phyloP scores from a whole-genome alignment of 2,329 filamentous ascomycete species.

The Graphilbum sp. region DNA sequence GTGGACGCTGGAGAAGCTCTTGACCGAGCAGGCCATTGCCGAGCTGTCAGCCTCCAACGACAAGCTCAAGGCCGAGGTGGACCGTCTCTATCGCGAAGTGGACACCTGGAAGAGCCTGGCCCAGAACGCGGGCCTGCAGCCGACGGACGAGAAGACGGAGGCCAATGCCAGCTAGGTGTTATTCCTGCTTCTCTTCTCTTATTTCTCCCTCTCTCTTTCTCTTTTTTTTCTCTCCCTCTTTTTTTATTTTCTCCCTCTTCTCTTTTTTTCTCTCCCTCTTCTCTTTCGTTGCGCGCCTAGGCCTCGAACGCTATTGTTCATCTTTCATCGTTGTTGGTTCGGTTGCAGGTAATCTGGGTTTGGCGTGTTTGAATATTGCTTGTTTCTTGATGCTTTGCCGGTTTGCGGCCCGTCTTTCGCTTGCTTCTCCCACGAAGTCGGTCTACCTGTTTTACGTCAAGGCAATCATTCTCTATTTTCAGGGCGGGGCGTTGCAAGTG shows the following conservation, averaged over 20 bases:
- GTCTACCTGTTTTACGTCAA: too few species aligned
- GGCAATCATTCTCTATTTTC: too few species aligned
- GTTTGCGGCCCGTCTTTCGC: too few species aligned
- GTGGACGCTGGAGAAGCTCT: constrained; percentile 79
- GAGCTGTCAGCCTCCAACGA: constrained; percentile 80
- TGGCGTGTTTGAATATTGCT: too few species aligned
- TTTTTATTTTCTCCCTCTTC: constrained; percentile 6
- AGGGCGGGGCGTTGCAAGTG: too few species aligned
- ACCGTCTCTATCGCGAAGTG: constrained; percentile 60
- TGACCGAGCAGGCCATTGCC: constrained; percentile 75
- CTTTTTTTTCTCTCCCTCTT: neutral
- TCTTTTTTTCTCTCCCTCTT: neutral
- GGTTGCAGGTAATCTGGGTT: too few species aligned
- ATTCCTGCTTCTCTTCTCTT: neutral
- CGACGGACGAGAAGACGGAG: constrained; percentile 21
- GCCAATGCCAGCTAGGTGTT: constrained; percentile 7
- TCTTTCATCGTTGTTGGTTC: too few species aligned
- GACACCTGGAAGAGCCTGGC: constrained; percentile 63
- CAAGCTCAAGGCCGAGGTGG: constrained; percentile 67
- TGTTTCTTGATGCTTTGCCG: too few species aligned
- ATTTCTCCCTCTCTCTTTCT: neutral
- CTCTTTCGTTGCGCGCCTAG: neutral
- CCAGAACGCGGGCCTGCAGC: constrained; percentile 40
- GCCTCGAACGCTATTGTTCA: too few species aligned
- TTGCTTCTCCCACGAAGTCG: too few species aligned